These are phyloP conservation scores for Phascolomyces articulosus DNA, from an alignment of 371 early-diverging fungal genomes.

Conservation along the genomic window DNA sequence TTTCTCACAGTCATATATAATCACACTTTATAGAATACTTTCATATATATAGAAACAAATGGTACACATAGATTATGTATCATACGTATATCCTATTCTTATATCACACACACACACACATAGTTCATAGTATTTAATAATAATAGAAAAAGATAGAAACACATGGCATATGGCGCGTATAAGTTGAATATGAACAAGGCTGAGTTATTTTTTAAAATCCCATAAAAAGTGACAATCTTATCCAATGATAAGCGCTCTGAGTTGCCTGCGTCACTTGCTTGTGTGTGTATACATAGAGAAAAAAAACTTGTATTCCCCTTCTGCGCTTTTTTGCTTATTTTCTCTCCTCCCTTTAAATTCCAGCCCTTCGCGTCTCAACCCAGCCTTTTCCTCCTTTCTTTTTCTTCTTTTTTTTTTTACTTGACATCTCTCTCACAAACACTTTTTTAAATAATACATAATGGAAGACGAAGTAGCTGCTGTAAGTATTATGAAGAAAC, in stretches of 20 bases:
- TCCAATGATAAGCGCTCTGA: slow-evolving; percentile 12
- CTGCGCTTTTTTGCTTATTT: too few relatives aligned
- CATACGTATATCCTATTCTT: too few relatives aligned
- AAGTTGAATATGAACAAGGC: not conserved
- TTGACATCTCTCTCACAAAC: slow-evolving; percentile 14
- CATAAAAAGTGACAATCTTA: not conserved
- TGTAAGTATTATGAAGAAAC: slow-evolving; percentile 57
- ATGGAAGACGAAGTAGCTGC: slow-evolving; percentile 89
- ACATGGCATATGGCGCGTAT: not conserved
- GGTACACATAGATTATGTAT: too few relatives aligned
- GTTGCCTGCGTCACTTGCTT: slow-evolving; percentile 16
- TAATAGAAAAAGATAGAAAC: not conserved
- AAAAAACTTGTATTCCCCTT: too few relatives aligned
- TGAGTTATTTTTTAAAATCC: slow-evolving; percentile 11
- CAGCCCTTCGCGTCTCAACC: slow-evolving; percentile 20
- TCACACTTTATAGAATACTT: too few relatives aligned
- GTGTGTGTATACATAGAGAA: too few relatives aligned
- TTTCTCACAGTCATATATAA: too few relatives aligned
- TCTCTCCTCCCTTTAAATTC: slow-evolving; percentile 16
- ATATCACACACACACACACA: too few relatives aligned
- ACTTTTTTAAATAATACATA: not conserved
- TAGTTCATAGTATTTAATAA: too few relatives aligned
- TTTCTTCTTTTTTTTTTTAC: slow-evolving; percentile 23
- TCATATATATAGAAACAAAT: too few relatives aligned
- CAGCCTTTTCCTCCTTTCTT: slow-evolving; percentile 22